Evolutionary conservation across 495 filamentous ascomycete species (phyloP), one percentile per base, ranked within the genome.

Genomic region (Cudoniella acicularis): DNA sequence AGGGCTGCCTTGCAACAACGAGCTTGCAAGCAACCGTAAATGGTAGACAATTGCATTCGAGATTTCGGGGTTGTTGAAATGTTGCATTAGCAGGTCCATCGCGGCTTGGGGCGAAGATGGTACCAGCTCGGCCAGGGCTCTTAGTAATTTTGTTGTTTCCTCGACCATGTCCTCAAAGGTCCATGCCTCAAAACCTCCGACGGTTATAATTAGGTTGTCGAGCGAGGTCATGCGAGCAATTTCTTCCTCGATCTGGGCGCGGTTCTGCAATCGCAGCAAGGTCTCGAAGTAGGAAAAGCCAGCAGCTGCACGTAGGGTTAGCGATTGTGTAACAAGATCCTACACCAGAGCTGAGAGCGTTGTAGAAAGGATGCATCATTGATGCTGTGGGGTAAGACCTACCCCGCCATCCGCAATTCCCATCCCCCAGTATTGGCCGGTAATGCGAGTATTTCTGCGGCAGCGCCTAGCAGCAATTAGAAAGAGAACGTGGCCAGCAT

Each of bases 321-420:
- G 61, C 48, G 24, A 52, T 48, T 41, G 52, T 27, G 6, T 48
- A 10, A 11, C n/a, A 22, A 24, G 11, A 55, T 30, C 17, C 23
- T 23, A 25, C 23, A 41, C 45, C 1, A 10, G 22, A 22, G 17
- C 22, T 41, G 46, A 26, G 22, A 22, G 16, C n/a, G 24, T 56
- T 4, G 21, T 10, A 36, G 17, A 49, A 41, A 21, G 24, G 41
- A 40, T 52, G 27, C 20, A 56, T 54, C 54, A 51, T 26, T 21
- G 40, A 27, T 21, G 20, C 20, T 26, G 45, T 55, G 56, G 57
- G 36, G 56, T 17, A 49, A 42, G n/a, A 75, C 72, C 70, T 82
- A 96, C 93, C 94, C 87, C 94, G 82, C 93, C 94, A 98, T 63
- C 94, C 94, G 75, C 94, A 98, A 68, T 95, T 92, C 40, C 94